Percentiles rank a stretch among this genome's conserved stretches.
Evolutionary conservation across 2,329 filamentous ascomycete species (phyloP).

Genomic region (Pseudophaeomoniella oleicola): DNA sequence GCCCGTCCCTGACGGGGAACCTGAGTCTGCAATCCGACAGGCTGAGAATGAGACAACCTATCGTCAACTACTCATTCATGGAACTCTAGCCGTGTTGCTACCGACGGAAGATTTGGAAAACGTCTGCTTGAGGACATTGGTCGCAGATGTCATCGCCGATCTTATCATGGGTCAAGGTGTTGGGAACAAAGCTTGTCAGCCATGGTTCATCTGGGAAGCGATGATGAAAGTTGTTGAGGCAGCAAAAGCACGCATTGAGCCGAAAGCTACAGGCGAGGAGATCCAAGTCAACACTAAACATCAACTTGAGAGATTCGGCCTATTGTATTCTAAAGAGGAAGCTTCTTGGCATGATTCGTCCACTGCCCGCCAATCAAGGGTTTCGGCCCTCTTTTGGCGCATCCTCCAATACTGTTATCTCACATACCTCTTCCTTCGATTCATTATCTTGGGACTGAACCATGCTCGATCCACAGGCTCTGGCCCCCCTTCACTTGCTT

Average conservation of each 20-base stretch:
- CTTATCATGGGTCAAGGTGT: conserved; percentile 75
- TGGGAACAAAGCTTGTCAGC: conserved; percentile 66
- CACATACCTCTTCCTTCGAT: conserved; percentile 47
- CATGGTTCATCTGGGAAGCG: conserved; percentile 77
- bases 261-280: conserved; percentile 18
- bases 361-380: conserved; percentile 16
- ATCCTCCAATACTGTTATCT: conserved; percentile 37
- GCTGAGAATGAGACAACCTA: conserved; percentile 66
- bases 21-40: conserved; percentile 29
- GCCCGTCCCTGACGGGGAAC: conserved; percentile 52
- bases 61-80: conserved; percentile 75
- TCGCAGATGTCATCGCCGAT: conserved; percentile 78
- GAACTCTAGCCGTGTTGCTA: conserved; percentile 65
- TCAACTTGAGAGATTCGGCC: conserved; percentile 42
- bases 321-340: conserved; percentile 28
- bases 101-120: conserved; percentile 90
- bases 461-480: conserved; percentile 54
- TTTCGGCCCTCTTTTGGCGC: conserved; percentile 32
- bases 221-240: conserved; percentile 55
- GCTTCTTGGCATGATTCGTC: conserved; percentile 12
- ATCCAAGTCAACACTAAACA: conserved; percentile 19
- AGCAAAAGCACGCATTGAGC: conserved; percentile 21
- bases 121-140: conserved; percentile 65
- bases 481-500: conserved; percentile 21
- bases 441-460: conserved; percentile 48